Evolutionary conservation across 2,329 filamentous ascomycete species (phyloP).

Genomic region (Colletotrichum lini): DNA sequence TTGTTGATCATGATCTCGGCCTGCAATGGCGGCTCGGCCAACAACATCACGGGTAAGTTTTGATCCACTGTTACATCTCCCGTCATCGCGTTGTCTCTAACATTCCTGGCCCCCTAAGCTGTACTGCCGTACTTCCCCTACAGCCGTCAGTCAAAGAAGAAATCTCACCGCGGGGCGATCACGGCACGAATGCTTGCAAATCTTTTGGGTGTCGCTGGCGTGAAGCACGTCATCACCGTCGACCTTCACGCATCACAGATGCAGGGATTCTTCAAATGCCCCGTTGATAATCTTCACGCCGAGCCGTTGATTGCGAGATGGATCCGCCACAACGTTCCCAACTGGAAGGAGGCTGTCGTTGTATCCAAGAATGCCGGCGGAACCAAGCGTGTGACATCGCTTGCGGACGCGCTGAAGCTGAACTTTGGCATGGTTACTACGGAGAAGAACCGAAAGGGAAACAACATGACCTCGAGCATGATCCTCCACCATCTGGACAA

Average conservation of each 20-base stretch:
- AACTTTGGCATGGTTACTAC: slow-evolving; percentile 98
- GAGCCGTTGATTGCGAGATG: slow-evolving; percentile 96
- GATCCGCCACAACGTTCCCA: slow-evolving; percentile 89
- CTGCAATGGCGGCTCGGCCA: slow-evolving; percentile 97
- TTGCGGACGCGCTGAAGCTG: slow-evolving; percentile 95
- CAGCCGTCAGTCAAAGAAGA: slow-evolving; percentile 99
- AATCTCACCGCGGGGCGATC: slow-evolving; percentile 95
- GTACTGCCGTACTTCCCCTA: slow-evolving; percentile 98
- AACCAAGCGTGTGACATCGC: slow-evolving; percentile 95
- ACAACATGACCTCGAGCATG: slow-evolving; percentile 83
- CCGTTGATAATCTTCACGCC: slow-evolving; percentile 96
- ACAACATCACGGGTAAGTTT: slow-evolving; percentile 89
- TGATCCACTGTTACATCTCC: neutral
- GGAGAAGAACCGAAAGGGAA: slow-evolving; percentile 74
- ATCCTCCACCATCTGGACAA: slow-evolving; percentile 79
- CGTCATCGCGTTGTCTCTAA: slow-evolving; percentile 26
- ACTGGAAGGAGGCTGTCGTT: slow-evolving; percentile 93
- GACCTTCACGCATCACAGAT: slow-evolving; percentile 98
- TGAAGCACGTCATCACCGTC: slow-evolving; percentile 97
- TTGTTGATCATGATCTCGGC: slow-evolving; percentile 99
- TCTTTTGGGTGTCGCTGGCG: slow-evolving; percentile 90
- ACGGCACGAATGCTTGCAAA: slow-evolving; percentile 98
- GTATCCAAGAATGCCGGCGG: slow-evolving; percentile 99
- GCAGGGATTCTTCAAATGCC: slow-evolving; percentile 99
- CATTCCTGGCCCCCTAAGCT: slow-evolving; percentile 62